Base-by-base conservation (phyloP, 1,139 yeast genomes). In the Kurtzmaniella natalensis region DNA sequence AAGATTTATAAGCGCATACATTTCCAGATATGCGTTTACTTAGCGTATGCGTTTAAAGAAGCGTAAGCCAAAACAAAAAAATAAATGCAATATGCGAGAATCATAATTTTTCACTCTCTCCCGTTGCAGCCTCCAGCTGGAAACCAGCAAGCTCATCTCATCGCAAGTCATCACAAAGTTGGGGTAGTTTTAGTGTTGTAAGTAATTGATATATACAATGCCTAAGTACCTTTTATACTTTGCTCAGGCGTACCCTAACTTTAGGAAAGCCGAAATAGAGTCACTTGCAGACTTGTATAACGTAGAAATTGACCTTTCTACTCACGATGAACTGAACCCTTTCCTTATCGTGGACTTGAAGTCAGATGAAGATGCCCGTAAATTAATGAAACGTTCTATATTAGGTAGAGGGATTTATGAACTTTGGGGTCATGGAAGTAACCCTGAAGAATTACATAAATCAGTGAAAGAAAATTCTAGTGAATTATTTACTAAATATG, bases 241-340 rank as follows among this genome's bases (percentile, higher is more conserved):
- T 53, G 95, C 96, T 5, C 96, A 89, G 56, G 76, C 81, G 33
- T 87, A 86, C 52, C 78, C 84, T 36, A 72, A 75, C 43, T 92
- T 92, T 58, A 70, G 98, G 34, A 56, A 60, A 31, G 86, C 95
- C 0, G 98, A 92, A 56, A 61, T 92, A 28, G 88, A 83, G 50
- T 83, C 97, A 0, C 58, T 92, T 32, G 96, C 97, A 0, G 78
- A 73, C 28, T 55, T 82, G 35, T 60, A 76, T 43, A 60, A 61
- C 11, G 62, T 92, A 5, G 26, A 57, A 1, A 68, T 84, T 5
- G 92, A 87, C 51, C 61, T 88, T 34, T 59, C 76, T 11, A 51
- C 53, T 11, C 89, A 87, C 50, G 64, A 68, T 37, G 79, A 71
- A 31, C 59, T 64, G 7, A 66, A 65, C 22, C 98, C 98, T 1